Evolutionary conservation across 2,329 filamentous ascomycete species (phyloP).

Genomic region (Aspergillus proliferans): DNA sequence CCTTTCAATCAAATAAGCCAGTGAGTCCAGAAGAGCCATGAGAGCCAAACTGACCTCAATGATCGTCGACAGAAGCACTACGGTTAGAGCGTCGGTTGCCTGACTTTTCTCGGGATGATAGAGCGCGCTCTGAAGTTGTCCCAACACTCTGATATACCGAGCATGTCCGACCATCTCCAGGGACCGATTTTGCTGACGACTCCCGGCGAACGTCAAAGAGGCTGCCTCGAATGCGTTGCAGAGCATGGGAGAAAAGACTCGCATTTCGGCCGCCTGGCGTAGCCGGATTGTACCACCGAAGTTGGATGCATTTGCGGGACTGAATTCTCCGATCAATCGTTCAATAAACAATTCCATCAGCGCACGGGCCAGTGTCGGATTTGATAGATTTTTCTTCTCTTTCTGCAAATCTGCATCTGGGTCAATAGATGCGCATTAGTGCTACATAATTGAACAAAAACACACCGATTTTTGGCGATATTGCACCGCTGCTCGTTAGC

Average conservation of each 20-base stretch:
- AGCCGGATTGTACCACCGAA: constrained; percentile 17
- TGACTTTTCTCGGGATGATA: constrained; percentile 12
- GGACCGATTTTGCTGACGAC: constrained; percentile 11
- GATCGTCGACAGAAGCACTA: constrained; percentile 19
- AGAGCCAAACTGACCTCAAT: constrained; percentile 13
- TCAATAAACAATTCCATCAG: constrained; percentile 21
- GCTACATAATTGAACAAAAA: no score
- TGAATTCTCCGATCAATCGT: constrained; percentile 18
- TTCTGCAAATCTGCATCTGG: neutral
- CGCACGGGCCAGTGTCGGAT: constrained; percentile 11
- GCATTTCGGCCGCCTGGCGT: constrained; percentile 18
- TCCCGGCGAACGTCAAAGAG: constrained; percentile 17
- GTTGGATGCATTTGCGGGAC: constrained; percentile 7
- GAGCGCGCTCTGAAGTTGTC: constrained; percentile 13
- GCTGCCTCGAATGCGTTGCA: constrained; percentile 19
- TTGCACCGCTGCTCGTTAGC: no score
- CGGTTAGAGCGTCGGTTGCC: constrained; percentile 18
- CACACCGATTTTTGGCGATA: no score
- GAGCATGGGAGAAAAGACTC: constrained; percentile 19
- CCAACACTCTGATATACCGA: constrained; percentile 14
- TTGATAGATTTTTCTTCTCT: constrained; percentile 9
- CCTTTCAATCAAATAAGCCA: constrained; percentile 5
- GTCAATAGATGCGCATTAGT: no score
- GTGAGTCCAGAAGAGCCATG: neutral
- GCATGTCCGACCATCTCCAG: constrained; percentile 15